These are phyloP conservation scores for Fusarium sp. DNA, from an alignment of 2,329 filamentous ascomycete genomes.

Conservation along the genomic window DNA sequence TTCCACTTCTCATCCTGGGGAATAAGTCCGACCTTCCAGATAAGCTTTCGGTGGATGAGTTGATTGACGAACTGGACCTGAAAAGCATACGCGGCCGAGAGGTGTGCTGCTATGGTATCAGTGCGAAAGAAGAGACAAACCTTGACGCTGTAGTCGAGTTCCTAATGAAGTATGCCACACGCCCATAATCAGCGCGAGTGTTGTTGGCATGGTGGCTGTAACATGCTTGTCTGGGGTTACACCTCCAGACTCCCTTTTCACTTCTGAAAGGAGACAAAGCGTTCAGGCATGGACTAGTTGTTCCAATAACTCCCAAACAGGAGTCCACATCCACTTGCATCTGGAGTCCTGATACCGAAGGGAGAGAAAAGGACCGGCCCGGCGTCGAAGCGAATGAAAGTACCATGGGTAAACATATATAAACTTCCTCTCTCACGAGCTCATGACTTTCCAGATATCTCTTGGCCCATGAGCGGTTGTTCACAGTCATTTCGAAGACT, in stretches of 20 bases:
- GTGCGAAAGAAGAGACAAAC: constrained; percentile 98
- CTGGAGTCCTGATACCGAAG: constrained; percentile 5
- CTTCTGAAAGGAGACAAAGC: constrained; percentile 4
- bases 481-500: constrained; percentile 40
- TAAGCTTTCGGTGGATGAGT: constrained; percentile 90
- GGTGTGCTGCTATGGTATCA: constrained; percentile 98
- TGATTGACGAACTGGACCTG: constrained; percentile 92
- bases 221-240: constrained; percentile 22
- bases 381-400: constrained; percentile 34
- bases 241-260: constrained; percentile 6
- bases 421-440: constrained; percentile 52
- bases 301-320: constrained; percentile 6
- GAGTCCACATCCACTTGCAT: constrained; percentile 9
- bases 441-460: constrained; percentile 46
- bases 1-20: constrained; percentile 91
- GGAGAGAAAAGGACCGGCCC: constrained; percentile 29
- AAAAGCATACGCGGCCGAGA: constrained; percentile 91
- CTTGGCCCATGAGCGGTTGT: constrained; percentile 37
- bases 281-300: constrained; percentile 5
- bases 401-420: constrained; percentile 46
- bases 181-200: constrained; percentile 55
- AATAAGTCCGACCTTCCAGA: constrained; percentile 97
- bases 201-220: constrained; percentile 21
- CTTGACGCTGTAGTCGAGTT: constrained; percentile 96
- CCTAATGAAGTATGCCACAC: constrained; percentile 89